Conservation (phyloP, 352 stramenopile species). For the Phytophthora palmivora region DNA sequence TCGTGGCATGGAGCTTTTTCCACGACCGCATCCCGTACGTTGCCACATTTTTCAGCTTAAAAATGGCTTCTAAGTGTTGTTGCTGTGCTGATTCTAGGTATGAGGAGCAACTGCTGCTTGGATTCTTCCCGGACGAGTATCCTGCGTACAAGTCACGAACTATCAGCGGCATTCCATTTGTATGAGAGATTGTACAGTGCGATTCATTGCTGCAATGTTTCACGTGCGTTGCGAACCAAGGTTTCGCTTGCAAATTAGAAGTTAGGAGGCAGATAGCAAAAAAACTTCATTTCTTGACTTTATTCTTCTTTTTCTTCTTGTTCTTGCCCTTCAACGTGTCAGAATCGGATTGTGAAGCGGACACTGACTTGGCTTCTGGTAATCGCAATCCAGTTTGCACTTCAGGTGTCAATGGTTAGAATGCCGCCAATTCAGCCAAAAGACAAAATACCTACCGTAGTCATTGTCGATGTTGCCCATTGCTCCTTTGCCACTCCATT, state of each 20-base stretch:
- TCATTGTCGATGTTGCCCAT: constrained; percentile 54
- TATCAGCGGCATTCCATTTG: constrained; percentile 94
- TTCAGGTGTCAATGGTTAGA: constrained; percentile 15
- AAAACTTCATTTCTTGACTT: constrained; percentile 33
- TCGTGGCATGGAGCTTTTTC: constrained; percentile 96
- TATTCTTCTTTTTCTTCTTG: constrained; percentile 62
- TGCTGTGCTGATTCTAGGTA: constrained; percentile 55
- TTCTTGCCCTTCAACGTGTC: constrained; percentile 40
- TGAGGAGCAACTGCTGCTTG: constrained; percentile 92
- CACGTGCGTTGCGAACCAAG: constrained; percentile 2
- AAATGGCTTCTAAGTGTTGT: not conserved
- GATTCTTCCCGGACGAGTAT: constrained; percentile 95
- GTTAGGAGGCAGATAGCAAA: not conserved
- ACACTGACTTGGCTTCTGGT: constrained; percentile 25
- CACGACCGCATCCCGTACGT: constrained; percentile 92
- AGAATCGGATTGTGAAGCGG: constrained; percentile 5
- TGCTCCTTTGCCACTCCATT: constrained; percentile 49
- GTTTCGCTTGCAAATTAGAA: constrained; percentile 20
- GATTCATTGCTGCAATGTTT: constrained; percentile 1
- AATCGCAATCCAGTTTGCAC: constrained; percentile 52
- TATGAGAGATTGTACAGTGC: constrained; percentile 41
- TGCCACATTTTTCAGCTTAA: not conserved
- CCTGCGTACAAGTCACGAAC: constrained; percentile 87
- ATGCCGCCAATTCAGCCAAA: not conserved
- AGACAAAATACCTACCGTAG: constrained; percentile 49